Percentiles rank a stretch among this genome's conserved stretches.
Conservation (phyloP, 139 green algal species). For the Volvox africanus region DNA sequence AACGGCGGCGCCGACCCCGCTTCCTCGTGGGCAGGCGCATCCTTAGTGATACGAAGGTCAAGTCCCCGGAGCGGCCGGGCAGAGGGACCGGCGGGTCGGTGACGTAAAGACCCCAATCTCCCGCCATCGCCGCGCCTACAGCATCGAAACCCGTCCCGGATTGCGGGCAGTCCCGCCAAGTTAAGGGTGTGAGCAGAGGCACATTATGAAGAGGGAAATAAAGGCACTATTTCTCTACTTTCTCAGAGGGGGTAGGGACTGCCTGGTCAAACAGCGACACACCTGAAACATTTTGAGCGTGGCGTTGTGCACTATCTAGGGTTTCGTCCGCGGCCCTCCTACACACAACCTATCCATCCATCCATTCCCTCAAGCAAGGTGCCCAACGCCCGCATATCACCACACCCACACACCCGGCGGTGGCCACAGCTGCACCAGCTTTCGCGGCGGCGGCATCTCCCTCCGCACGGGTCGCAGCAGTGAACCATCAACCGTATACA, state of each 20-base stretch:
- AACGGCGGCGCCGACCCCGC: not conserved
- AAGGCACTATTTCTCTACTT: no score
- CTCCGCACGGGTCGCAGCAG: slow-evolving; percentile 8
- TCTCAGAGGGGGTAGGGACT: no score
- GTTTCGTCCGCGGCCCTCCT: no score
- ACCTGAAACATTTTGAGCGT: no score
- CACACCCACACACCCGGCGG: slow-evolving; percentile 20
- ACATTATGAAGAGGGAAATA: no score
- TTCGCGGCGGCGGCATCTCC: slow-evolving; percentile 40
- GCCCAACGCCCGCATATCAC: not conserved
- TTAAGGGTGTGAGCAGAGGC: no score
- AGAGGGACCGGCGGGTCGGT: slow-evolving; percentile 20
- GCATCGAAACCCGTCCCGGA: no score
- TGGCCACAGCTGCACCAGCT: slow-evolving; percentile 45
- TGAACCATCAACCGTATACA: slow-evolving; percentile 35
- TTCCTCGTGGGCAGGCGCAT: slow-evolving; percentile 32
- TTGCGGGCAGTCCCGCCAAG: no score
- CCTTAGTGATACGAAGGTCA: slow-evolving; percentile 51
- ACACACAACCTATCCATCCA: not conserved
- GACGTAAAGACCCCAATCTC: slow-evolving; percentile 43
- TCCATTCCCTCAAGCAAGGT: not conserved
- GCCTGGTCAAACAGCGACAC: no score
- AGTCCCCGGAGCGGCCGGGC: not conserved
- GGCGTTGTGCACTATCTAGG: no score
- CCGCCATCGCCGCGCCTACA: slow-evolving; percentile 13